Evolutionary conservation across 495 filamentous ascomycete species (phyloP).

Genomic region (Penicillium turbatum): DNA sequence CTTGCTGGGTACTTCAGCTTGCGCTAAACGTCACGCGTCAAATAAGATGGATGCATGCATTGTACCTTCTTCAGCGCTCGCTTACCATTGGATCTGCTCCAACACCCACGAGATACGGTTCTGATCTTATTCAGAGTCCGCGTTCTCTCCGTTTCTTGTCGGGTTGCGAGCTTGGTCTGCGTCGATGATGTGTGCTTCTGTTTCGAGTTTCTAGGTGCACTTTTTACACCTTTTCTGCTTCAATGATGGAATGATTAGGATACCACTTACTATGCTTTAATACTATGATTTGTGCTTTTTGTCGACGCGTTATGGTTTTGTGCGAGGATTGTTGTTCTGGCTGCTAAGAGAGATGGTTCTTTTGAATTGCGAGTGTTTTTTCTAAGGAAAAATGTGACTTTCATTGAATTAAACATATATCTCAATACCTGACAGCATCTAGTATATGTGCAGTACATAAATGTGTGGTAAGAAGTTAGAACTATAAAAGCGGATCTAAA

Average conservation of each 20-base stretch:
- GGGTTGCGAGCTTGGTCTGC: neutral
- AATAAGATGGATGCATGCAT: neutral
- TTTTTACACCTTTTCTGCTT: neutral
- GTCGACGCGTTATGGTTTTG: neutral
- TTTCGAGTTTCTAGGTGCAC: neutral
- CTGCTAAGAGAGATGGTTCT: no score
- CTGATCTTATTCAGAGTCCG: no score
- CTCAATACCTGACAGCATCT: no score
- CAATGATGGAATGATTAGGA: conserved; percentile 20
- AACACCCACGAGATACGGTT: no score
- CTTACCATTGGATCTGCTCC: neutral
- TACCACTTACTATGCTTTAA: conserved; percentile 5
- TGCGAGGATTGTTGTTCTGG: neutral
- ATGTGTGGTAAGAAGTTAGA: no score
- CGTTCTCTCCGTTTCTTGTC: no score
- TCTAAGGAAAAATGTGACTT: no score
- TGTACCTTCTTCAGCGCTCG: no score
- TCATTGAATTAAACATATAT: no score
- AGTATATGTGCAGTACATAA: no score
- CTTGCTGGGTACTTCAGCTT: conserved; percentile 28
- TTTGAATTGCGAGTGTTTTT: no score
- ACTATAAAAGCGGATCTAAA: no score
- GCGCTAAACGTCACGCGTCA: conserved; percentile 13
- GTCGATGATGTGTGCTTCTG: neutral
- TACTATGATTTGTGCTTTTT: neutral